These are phyloP conservation scores for Phytophthora tubulina DNA, from an alignment of 352 stramenopile genomes.

Conservation along the genomic window DNA sequence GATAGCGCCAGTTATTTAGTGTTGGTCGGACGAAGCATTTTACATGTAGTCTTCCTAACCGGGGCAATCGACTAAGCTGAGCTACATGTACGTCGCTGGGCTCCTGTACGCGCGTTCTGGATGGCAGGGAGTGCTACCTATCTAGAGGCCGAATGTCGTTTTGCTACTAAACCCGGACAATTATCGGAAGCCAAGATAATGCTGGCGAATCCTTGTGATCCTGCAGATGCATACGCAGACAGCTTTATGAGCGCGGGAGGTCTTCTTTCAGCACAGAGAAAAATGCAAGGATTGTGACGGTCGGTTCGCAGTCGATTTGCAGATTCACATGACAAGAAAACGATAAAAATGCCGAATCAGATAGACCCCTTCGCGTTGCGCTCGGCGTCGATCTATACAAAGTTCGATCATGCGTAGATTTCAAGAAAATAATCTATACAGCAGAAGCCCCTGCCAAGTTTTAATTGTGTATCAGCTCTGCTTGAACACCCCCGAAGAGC, in stretches of 20 bases:
- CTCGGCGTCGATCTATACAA: not conserved
- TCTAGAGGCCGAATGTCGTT: not conserved
- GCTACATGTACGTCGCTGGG: not conserved
- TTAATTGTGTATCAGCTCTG: too few relatives aligned
- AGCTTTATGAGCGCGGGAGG: not conserved
- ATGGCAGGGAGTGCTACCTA: not conserved
- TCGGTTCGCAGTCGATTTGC: not conserved
- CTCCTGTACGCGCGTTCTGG: too few relatives aligned
- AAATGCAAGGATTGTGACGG: not conserved
- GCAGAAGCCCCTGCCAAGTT: too few relatives aligned
- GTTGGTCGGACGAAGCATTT: not conserved
- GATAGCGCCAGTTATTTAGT: not conserved
- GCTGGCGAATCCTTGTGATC: not conserved
- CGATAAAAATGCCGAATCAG: not conserved
- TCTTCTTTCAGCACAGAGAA: not conserved
- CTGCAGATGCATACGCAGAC: not conserved
- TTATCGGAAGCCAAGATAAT: not conserved
- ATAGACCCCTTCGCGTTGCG: not conserved
- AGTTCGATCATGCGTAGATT: not conserved
- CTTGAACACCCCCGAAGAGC: too few relatives aligned
- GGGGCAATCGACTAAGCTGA: not conserved
- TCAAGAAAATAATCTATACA: not conserved
- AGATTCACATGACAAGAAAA: not conserved
- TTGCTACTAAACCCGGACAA: too few relatives aligned
- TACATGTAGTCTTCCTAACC: not conserved